A percentile compares a stretch with the other conserved stretches of the same genome.
phyloP scores from a whole-genome alignment of 2,329 filamentous ascomycete genomes.

The Neophaeococcomyces mojaviensis region DNA sequence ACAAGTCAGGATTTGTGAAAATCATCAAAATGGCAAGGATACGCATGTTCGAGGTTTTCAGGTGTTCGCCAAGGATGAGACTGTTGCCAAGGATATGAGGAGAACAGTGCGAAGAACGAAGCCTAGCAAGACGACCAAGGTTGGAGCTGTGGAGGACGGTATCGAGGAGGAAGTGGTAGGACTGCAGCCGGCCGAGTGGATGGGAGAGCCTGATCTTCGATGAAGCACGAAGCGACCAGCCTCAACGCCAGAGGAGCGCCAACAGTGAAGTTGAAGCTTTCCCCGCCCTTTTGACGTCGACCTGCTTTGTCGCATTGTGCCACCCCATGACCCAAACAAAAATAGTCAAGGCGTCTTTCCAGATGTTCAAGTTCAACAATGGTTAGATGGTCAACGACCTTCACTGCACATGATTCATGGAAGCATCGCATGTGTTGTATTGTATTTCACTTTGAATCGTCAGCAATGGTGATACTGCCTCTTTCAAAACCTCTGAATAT shows the following conservation, averaged over 20 bases:
- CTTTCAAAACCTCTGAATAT: too few species aligned
- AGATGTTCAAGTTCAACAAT: too few species aligned
- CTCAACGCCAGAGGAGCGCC: not conserved
- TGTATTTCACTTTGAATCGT: too few species aligned
- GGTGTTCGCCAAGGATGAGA: slow-evolving; percentile 57
- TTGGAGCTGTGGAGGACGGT: slow-evolving; percentile 17
- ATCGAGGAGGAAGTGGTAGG: slow-evolving; percentile 26
- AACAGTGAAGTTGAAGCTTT: too few species aligned
- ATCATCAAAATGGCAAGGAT: slow-evolving; percentile 98
- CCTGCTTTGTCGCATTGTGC: too few species aligned
- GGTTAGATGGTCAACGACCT: too few species aligned
- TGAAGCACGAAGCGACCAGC: slow-evolving; percentile 14
- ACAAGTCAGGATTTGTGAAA: slow-evolving; percentile 85
- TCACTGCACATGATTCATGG: too few species aligned
- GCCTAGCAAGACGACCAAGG: slow-evolving; percentile 19
- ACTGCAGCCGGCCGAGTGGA: slow-evolving; percentile 41
- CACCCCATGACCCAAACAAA: too few species aligned
- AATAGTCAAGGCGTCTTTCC: too few species aligned
- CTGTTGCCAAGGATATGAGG: slow-evolving; percentile 10
- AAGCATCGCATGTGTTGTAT: not conserved
- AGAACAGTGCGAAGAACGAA: slow-evolving; percentile 10
- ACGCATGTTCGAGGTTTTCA: slow-evolving; percentile 94
- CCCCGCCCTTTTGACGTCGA: too few species aligned
- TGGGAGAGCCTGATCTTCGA: slow-evolving; percentile 43
- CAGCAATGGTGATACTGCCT: too few species aligned